These are phyloP conservation scores for Fusarium algeriense DNA, from an alignment of 2,329 filamentous ascomycete species.

Conservation along the genomic window DNA sequence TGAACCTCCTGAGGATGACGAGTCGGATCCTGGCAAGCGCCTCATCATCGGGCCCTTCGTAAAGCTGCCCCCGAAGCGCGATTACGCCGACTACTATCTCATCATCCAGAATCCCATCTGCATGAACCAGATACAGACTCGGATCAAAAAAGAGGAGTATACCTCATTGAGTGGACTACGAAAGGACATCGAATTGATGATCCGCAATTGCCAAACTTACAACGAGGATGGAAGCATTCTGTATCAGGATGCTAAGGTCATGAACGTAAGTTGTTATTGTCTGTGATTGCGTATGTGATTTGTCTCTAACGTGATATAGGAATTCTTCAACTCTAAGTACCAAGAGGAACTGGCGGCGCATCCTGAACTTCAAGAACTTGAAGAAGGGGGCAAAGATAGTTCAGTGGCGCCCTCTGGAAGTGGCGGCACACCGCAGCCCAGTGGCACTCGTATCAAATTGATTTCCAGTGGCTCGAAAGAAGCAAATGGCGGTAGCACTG, in stretches of 20 bases:
- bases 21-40: slow-evolving; percentile 72
- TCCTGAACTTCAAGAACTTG: slow-evolving; percentile 67
- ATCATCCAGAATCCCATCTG: slow-evolving; percentile 93
- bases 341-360: slow-evolving; percentile 66
- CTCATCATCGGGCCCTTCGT: slow-evolving; percentile 95
- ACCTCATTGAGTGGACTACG: slow-evolving; percentile 82
- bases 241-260: slow-evolving; percentile 91
- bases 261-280: slow-evolving; percentile 73
- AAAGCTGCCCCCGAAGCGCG: slow-evolving; percentile 86
- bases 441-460: slow-evolving; percentile 77
- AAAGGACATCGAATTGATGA: slow-evolving; percentile 85
- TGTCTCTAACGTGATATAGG: slow-evolving; percentile 58
- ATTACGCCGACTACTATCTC: slow-evolving; percentile 95
- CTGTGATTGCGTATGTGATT: background rate
- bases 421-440: slow-evolving; percentile 74
- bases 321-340: slow-evolving; percentile 67
- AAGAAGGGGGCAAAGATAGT: slow-evolving; percentile 58
- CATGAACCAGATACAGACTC: slow-evolving; percentile 94
- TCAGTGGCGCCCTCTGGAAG: slow-evolving; percentile 66
- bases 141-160: slow-evolving; percentile 97
- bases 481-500: slow-evolving; percentile 54
- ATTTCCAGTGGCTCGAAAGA: slow-evolving; percentile 59
- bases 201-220: slow-evolving; percentile 92
- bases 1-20: slow-evolving; percentile 68
- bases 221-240: slow-evolving; percentile 96